A percentile compares a stretch with the other conserved stretches of the same genome.
phyloP scores from a whole-genome alignment of 176 grass and related monocot genomes.

The Cenchrus purpureus region DNA sequence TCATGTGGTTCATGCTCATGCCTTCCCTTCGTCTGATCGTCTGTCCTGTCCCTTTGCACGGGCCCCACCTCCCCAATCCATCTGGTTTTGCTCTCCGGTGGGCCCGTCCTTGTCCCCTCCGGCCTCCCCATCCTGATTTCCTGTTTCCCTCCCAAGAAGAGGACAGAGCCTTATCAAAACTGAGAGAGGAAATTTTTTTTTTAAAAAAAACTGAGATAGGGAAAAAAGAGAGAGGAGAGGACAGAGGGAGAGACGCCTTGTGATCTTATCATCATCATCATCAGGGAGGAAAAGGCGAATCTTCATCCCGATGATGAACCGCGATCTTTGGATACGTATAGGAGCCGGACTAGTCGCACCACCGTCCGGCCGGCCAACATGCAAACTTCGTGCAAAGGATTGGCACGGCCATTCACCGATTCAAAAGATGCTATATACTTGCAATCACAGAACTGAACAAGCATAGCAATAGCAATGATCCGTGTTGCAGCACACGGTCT shows the following conservation, averaged over 20 bases:
- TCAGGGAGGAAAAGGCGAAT: constrained; percentile 33
- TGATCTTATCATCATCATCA: constrained; percentile 8
- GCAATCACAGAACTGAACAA: background rate
- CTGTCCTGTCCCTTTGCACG: background rate
- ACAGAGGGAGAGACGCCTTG: background rate
- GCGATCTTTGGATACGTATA: background rate
- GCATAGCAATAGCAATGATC: background rate
- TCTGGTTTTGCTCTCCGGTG: constrained; percentile 18
- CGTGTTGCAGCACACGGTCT: background rate
- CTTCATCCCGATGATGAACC: constrained; percentile 11
- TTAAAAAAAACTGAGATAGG: too few relatives aligned
- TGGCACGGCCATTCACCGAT: background rate
- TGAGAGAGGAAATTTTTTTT: too few relatives aligned
- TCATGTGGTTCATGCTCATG: background rate
- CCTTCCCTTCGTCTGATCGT: too few relatives aligned
- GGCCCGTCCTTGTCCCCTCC: constrained; percentile 27
- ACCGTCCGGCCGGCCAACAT: background rate
- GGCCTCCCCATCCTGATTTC: background rate
- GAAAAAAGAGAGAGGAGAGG: too few relatives aligned
- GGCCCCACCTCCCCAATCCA: background rate
- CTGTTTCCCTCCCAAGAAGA: background rate
- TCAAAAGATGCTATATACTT: background rate
- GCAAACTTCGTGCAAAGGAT: background rate
- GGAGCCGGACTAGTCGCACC: background rate
- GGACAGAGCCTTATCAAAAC: too few relatives aligned